phyloP scores from a whole-genome alignment of 2,329 filamentous ascomycete genomes.

The Pseudophaeomoniella oleicola region DNA sequence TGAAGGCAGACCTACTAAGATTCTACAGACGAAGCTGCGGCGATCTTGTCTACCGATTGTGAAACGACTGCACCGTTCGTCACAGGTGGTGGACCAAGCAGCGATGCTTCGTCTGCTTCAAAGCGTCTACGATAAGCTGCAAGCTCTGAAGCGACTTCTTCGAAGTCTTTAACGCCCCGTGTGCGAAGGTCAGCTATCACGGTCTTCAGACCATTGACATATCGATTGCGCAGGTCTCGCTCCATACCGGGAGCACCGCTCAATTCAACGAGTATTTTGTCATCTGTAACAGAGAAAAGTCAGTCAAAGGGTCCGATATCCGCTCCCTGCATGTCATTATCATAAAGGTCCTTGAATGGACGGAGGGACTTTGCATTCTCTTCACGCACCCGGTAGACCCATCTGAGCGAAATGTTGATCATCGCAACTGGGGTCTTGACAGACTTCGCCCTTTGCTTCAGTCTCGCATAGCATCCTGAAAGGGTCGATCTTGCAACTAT shows the following conservation, averaged over 20 bases:
- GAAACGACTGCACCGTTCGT: neutral
- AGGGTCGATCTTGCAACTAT: constrained; percentile 78
- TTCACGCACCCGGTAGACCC: constrained; percentile 57
- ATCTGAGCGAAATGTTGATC: constrained; percentile 70
- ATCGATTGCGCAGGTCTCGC: constrained; percentile 27
- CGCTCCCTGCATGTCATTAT: neutral
- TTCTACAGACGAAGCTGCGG: too few species aligned
- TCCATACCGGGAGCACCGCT: constrained; percentile 31
- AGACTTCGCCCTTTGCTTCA: constrained; percentile 55
- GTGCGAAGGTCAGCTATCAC: constrained; percentile 34
- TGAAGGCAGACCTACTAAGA: neutral
- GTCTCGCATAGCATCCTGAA: constrained; percentile 60
- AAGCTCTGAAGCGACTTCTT: constrained; percentile 32
- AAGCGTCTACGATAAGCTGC: constrained; percentile 35
- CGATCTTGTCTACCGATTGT: neutral
- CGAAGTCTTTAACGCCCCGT: constrained; percentile 35
- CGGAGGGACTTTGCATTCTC: constrained; percentile 17
- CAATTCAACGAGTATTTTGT: constrained; percentile 35
- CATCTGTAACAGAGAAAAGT: constrained; percentile 22
- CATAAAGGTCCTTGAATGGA: constrained; percentile 2
- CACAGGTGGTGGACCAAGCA: neutral
- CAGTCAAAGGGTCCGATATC: constrained; percentile 1
- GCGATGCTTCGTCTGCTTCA: neutral
- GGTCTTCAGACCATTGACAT: constrained; percentile 29
- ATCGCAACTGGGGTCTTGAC: constrained; percentile 59